Base-by-base conservation (phyloP, 2,329 filamentous ascomycete genomes). In the Dothideomycetes sp. region DNA sequence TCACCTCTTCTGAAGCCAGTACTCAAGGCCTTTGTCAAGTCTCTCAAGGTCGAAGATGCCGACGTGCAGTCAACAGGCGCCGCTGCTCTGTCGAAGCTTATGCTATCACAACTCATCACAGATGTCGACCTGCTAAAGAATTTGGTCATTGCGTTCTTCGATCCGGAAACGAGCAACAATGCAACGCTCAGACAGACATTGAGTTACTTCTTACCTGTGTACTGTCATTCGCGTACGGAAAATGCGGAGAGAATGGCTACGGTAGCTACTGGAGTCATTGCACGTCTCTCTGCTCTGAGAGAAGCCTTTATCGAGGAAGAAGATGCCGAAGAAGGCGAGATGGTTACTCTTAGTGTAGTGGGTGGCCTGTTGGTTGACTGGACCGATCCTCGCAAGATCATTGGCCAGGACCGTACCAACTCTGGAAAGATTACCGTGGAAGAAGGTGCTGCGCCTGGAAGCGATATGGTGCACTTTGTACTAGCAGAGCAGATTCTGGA, bases 191-290 rank as follows among this genome's bases (percentile, higher is more conserved):
- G 87, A 16, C 89, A 96, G 61, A 82, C 84, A 0, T 70, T 96
- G 40, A 86, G 84, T 49, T 96, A 96, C 62, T 95, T 95, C 70
- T 68, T 96, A 24, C 89, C 89, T 0, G 88, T 95, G 0, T 96
- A 93, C 65, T 91, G 85, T 60, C 94, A 89, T 61, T 88, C 83
- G 6, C 75, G 84, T 3, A 62, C 79, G 4, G 82, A 84, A 48
- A 94, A 95, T 54, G 87, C 91, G 48, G 74, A 82, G 19, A 72
- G 86, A 23, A 87, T 96, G 82, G 76, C 78, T 5, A 65, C 69
- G 13, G 74, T 95, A 15, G 76, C 82, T 0, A 73, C 89, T 2
- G 75, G 82, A 18, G 78, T 86, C 0, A 66, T 96, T 8, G 80
- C 86, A 48, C 76, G 80, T 10, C 73, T 94, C 0, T 55, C 72